Base-by-base conservation (phyloP, 768 basidiomycete species). In the Boletus tomentosulus region DNA sequence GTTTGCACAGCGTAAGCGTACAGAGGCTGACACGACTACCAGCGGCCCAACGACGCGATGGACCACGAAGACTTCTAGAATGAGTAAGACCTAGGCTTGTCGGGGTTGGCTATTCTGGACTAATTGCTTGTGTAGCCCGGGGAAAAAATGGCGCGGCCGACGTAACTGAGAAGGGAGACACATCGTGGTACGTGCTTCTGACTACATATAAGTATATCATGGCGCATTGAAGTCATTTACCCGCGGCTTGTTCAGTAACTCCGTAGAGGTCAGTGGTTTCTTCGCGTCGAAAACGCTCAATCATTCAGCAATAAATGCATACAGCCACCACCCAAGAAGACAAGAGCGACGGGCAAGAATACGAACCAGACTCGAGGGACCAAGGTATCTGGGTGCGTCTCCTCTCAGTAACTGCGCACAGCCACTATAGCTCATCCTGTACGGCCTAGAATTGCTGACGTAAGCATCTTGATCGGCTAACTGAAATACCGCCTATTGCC, bases 1-100 rank as follows among this genome's bases (percentile, higher is more conserved):
- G 7, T 8, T 10, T 38, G 13, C 6, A 27, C 62, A 88, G 86
- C 74, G 86, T 59, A 88, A 87, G 74, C 83, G 79, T 68, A 68
- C 69, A 24, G 78, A 77, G 30, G 76, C 76, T 37, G 51, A 62
- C 62, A 68, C 66, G 34, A 5, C 58, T 28, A 31, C 28, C 35
- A 66, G 61, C 53, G 63, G 66, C 16, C 42, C 74, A 33, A 57
- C 74, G 57, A 70, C 78, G 61, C 77, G 78, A 66, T 62, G 73
- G 33, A 78, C 77, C 34, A 77, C 74, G 49, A 77, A 74, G 56
- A 77, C 80, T 15, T 62, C 76, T 38, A 76, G 76, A 54, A 66
- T 49, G 42, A 54, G 69, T 71, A 48, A 30, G 65, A 47, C 55
- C 8, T 27, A 43, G 37, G 22, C 42, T 22, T 37, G 61, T 63